Conservation (phyloP, 139 green algal genomes). For the Auxenochlorella protothecoides region DNA sequence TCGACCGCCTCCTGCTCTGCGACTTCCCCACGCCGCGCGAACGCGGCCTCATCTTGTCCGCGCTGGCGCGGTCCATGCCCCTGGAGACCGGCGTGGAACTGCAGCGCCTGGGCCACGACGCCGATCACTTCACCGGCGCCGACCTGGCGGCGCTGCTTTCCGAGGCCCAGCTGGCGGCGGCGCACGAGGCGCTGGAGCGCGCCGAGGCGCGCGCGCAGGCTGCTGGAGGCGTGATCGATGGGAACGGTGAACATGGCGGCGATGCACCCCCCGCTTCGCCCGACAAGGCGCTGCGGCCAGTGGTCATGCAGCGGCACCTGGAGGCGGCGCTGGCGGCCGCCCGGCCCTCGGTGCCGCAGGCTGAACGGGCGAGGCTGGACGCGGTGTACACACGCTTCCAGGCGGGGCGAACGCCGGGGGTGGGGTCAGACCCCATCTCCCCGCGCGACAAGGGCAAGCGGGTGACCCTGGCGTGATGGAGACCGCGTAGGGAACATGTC, state of each 20-base stretch:
- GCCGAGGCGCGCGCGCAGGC: background rate
- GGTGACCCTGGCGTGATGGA: slow-evolving; percentile 16
- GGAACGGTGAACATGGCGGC: too few species aligned
- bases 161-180: slow-evolving; percentile 71
- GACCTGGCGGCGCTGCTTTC: slow-evolving; percentile 68
- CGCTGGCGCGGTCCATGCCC: slow-evolving; percentile 35
- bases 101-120: slow-evolving; percentile 3
- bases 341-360: slow-evolving; percentile 44
- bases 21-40: slow-evolving; percentile 37
- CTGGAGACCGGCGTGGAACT: slow-evolving; percentile 39
- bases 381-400: slow-evolving; percentile 51
- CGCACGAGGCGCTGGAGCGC: slow-evolving; percentile 53
- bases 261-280: too few species aligned
- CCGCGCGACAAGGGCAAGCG: slow-evolving; percentile 21
- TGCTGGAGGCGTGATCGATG: background rate
- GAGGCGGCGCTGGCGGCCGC: slow-evolving; percentile 29
- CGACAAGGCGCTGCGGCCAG: background rate
- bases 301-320: slow-evolving; percentile 39
- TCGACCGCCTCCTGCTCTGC: slow-evolving; percentile 60
- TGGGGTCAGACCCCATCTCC: slow-evolving; percentile 1
- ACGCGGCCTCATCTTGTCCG: slow-evolving; percentile 31
- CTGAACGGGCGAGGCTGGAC: slow-evolving; percentile 41
- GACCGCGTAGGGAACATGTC: too few species aligned
- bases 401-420: slow-evolving; percentile 23
- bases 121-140: slow-evolving; percentile 33